Base-by-base conservation (phyloP, 148 eudicot species). In the Arbutus unedo region DNA sequence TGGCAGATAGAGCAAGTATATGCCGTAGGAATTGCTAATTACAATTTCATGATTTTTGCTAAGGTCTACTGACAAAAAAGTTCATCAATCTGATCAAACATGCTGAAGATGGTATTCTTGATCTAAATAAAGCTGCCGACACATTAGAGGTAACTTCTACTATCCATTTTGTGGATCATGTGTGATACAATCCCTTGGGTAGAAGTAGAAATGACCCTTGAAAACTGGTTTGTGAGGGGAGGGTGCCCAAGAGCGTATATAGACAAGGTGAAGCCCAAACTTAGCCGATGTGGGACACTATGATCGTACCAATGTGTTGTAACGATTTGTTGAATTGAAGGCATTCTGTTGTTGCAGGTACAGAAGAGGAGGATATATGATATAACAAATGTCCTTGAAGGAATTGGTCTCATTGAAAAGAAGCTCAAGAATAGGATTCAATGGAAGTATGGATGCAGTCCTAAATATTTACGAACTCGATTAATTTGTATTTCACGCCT, bases 341-440 rank as follows among this genome's bases (percentile, higher is more conserved):
- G 8, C 43, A 71, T 80, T 84, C 55, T 68, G 79, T 82, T 83
- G 13, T 79, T 83, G 70, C 90, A 96, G 99, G 99, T 96, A 16
- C 99, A 94, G 82, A 96, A 96, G 86, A 94, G 99, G 89, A 92
- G 99, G 76, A 96, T 96, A 75, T 96, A 96, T 90, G 99, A 96
- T 82, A 96, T 96, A 70, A 96, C 99, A 41, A 96, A 96, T 89
- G 99, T 96, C 80, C 90, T 96, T 53, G 99, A 96, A 89, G 99
- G 99, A 87, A 92, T 93, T 85, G 99, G 99, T 45, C 93, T 96
- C 13, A 94, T 96, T 43, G 99, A 96, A 84, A 96, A 96, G 91
- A 96, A 93, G 87, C 89, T 96, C 79, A 96, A 94, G 87, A 96
- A 96, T 87, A 89, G 98, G 83, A 96, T 96, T 82, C 99, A 94